Percentiles rank a stretch among this genome's conserved stretches.
phyloP scores from a whole-genome alignment of 2,329 filamentous ascomycete species.

The Cladophialophora carrionii region DNA sequence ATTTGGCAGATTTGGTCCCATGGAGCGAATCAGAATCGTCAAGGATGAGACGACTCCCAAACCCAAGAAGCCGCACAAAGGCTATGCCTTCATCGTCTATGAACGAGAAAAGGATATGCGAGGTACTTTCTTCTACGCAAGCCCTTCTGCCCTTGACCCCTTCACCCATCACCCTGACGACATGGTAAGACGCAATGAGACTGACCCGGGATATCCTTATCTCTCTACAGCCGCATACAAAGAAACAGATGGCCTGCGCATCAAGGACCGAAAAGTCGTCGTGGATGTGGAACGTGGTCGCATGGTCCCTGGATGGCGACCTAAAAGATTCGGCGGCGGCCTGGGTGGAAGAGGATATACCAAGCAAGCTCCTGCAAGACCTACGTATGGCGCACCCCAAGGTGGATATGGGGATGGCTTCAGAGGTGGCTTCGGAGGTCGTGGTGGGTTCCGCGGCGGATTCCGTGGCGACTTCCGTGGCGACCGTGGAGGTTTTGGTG shows the following conservation, averaged over 20 bases:
- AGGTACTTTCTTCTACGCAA: constrained; percentile 67
- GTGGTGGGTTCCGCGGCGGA: constrained; percentile 50
- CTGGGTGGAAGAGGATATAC: constrained; percentile 92
- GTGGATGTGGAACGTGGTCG: constrained; percentile 96
- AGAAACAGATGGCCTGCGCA: constrained; percentile 81
- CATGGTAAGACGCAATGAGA: constrained; percentile 41
- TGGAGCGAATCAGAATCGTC: constrained; percentile 91
- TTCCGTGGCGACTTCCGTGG: constrained; percentile 33
- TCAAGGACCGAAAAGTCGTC: constrained; percentile 88
- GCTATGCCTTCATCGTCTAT: constrained; percentile 96
- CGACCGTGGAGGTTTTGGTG: constrained; percentile 47
- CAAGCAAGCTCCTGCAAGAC: constrained; percentile 73
- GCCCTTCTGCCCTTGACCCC: constrained; percentile 41
- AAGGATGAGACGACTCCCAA: constrained; percentile 77
- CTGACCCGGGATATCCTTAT: constrained; percentile 46
- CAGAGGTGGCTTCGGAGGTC: constrained; percentile 57
- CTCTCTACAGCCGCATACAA: constrained; percentile 82
- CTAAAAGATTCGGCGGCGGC: constrained; percentile 86
- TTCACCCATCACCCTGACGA: constrained; percentile 25
- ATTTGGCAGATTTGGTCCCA: constrained; percentile 89
- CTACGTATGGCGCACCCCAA: constrained; percentile 64
- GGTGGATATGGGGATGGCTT: constrained; percentile 60
- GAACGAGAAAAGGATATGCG: constrained; percentile 99
- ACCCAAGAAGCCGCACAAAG: constrained; percentile 78
- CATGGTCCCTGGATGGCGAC: constrained; percentile 91